A percentile compares a stretch with the other conserved stretches of the same genome.
Conservation (phyloP, 352 stramenopile genomes). For the Pythium oligandrum region DNA sequence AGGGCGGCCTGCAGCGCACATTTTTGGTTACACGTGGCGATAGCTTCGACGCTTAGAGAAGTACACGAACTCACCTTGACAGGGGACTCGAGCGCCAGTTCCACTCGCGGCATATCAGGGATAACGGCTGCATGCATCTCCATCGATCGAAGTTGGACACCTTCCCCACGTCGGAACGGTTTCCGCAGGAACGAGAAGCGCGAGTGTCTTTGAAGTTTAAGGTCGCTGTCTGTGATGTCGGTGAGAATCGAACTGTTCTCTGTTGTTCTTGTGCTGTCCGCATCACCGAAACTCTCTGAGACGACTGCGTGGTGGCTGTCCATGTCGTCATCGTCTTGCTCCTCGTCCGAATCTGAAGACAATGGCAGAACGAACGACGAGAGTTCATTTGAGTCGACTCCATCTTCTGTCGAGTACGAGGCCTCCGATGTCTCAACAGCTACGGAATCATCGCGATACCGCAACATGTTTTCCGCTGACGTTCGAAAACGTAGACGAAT, state of each 20-base stretch:
- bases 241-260: conserved; percentile 69
- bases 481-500: conserved; percentile 65
- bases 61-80: conserved; percentile 37
- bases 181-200: conserved; percentile 59
- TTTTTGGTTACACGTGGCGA: background rate
- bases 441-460: too few relatives aligned
- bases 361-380: too few relatives aligned
- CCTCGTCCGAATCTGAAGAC: conserved; percentile 7
- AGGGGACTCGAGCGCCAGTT: conserved; percentile 47
- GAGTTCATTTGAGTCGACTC: too few relatives aligned
- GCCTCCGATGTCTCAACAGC: too few relatives aligned
- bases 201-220: conserved; percentile 42
- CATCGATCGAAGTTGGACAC: conserved; percentile 34
- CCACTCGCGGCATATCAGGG: conserved; percentile 34
- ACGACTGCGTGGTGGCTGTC: conserved; percentile 67
- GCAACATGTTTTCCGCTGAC: background rate
- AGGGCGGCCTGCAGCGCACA: conserved; percentile 46
- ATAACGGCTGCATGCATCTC: conserved; percentile 41
- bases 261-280: conserved; percentile 60
- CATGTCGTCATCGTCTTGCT: conserved; percentile 55
- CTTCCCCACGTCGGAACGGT: conserved; percentile 57
- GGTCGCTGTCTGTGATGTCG: conserved; percentile 50
- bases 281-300: conserved; percentile 75
- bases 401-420: too few relatives aligned
- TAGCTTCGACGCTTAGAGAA: background rate